Conservation (phyloP, 331 rosid genomes). For the Malus hybrid region DNA sequence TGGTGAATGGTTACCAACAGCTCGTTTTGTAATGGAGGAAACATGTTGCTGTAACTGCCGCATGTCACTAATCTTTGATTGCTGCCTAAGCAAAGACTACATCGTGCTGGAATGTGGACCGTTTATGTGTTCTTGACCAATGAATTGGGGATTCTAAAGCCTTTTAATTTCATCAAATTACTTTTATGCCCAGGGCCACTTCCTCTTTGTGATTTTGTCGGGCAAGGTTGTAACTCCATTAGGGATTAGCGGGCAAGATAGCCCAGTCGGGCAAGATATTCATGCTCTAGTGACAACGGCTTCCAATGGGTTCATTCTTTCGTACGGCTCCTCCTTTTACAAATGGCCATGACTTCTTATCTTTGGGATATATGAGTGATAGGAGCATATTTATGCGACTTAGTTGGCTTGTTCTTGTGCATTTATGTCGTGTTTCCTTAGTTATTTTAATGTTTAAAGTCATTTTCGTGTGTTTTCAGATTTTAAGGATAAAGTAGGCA, state of each 20-base stretch:
- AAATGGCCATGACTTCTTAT: slow-evolving; percentile 29
- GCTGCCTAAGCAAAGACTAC: slow-evolving; percentile 83
- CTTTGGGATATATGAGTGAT: slow-evolving; percentile 51
- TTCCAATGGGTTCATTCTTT: slow-evolving; percentile 62
- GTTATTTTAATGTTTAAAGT: no score
- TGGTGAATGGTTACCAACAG: slow-evolving; percentile 30
- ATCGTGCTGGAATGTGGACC: slow-evolving; percentile 57
- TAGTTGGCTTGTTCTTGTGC: no score
- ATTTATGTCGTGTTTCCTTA: no score
- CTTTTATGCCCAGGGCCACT: slow-evolving; percentile 63
- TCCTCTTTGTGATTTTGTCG: slow-evolving; percentile 51
- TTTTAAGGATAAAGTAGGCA: no score
- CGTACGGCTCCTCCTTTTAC: slow-evolving; percentile 42
- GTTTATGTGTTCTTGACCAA: slow-evolving; percentile 76
- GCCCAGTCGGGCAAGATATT: no score
- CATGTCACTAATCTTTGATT: slow-evolving; percentile 62
- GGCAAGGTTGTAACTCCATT: no score
- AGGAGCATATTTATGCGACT: no score
- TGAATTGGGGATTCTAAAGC: slow-evolving; percentile 74
- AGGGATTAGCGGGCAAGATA: no score
- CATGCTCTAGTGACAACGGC: slow-evolving; percentile 71
- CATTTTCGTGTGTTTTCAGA: no score
- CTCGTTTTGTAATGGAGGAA: slow-evolving; percentile 57
- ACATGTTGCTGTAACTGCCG: slow-evolving; percentile 79
- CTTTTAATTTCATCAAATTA: slow-evolving; percentile 49